Base-by-base conservation (phyloP, 2,329 filamentous ascomycete species). In the Neonectria hederae region DNA sequence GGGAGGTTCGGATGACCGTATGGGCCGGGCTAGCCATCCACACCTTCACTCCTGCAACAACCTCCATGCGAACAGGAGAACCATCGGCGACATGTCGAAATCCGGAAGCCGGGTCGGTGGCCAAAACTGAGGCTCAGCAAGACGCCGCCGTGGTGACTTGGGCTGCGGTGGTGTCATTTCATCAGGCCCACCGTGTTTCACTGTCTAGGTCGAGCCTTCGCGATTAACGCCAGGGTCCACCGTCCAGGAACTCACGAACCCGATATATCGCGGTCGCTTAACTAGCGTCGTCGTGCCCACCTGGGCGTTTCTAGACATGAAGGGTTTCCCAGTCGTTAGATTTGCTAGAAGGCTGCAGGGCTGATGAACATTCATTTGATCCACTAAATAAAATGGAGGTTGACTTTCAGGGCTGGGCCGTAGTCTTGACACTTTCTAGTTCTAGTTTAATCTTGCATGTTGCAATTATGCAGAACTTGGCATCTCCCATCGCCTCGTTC, bases 101-200 rank as follows among this genome's bases (percentile, higher is more conserved):
- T 59, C 7, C 55, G 51, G 55, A 63, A 59, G 61, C 42, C 30
- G 46, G 55, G 52, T 63, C 54, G 60, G 24, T 45, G 26, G 28
- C 28, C 48, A 52, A 49, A 26, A 35, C 49, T 54, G 42, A 22
- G 40, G 42, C 54, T 55, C 51, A 46, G 13, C 26, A 49, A 52
- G 43, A 53, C 38, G 24, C 49, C 32, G 35, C 19, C 54, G 53
- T 21, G 17, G 53, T 26, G 38, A 57, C 38, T 28, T 28, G 42
- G 51, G 49, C 32, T 54, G 22, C 17, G 30, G 45, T 63, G 61
- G 51, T 55, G 51, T 26, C 43, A 43, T 48, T 21, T 17, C 19
- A 38, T 30, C 28, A 55, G 51, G 51, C 45, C 46, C 51, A 38
- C 51, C 19, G 28, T 26, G 56, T 59, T 53, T 52, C 56, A 59